Percentiles rank a stretch among this genome's conserved stretches.
Conservation (phyloP, 306 rosid genomes). For the Pyrus communis region DNA sequence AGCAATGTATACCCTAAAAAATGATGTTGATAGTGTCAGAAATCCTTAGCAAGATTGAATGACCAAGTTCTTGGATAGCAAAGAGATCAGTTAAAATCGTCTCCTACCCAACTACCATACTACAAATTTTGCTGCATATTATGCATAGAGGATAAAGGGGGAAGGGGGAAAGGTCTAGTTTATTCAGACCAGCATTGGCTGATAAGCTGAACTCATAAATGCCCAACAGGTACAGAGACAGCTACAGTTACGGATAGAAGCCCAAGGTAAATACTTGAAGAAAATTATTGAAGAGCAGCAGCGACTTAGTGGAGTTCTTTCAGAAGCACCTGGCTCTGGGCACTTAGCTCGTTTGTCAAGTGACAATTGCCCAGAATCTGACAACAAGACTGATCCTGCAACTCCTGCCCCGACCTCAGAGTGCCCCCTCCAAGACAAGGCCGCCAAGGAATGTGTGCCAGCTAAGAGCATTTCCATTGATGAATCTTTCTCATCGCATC, state of each 20-base stretch:
- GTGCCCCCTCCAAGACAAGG: constrained; percentile 54
- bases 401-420: constrained; percentile 83
- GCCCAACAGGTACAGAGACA: constrained; percentile 91
- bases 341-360: constrained; percentile 31
- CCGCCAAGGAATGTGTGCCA: constrained; percentile 52
- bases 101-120: not conserved
- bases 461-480: constrained; percentile 71
- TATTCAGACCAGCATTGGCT: not conserved
- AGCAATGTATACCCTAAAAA: not conserved
- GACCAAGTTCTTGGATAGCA: not conserved
- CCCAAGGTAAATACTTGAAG: constrained; percentile 94
- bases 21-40: not conserved
- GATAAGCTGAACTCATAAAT: not conserved
- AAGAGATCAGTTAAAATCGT: not conserved
- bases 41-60: not conserved
- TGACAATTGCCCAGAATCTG: constrained; percentile 45
- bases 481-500: constrained; percentile 77
- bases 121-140: not conserved
- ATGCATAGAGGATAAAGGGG: not conserved
- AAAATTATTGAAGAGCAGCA: constrained; percentile 98
- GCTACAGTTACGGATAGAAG: constrained; percentile 88
- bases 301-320: constrained; percentile 70
- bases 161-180: not conserved
- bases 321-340: constrained; percentile 55
- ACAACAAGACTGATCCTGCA: constrained; percentile 71